Base-by-base conservation (phyloP, 768 basidiomycete species). In the Rickenella mellea region DNA sequence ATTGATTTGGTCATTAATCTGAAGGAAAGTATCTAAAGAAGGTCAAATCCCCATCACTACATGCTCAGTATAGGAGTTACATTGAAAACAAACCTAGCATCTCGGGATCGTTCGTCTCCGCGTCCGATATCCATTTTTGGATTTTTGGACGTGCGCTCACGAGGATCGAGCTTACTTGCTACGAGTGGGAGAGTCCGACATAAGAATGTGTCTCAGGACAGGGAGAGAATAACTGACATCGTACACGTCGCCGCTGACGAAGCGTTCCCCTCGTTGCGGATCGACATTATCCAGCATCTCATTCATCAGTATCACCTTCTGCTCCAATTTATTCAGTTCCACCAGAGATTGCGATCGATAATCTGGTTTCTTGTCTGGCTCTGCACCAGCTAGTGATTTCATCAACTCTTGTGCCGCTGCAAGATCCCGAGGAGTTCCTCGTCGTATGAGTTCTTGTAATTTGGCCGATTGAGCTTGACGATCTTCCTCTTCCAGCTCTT, bases 1-100 rank as follows among this genome's bases (percentile, higher is more conserved):
- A 64, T 99, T 99, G 62, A 99, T 92, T 54, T 96, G 87, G 61
- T 99, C 96, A 60, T 99, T 99, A 47, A 93, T 93, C 59, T 98
- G 79, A 14, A 99, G 68, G 59, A 96, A 84, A 2, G 90, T 90
- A 47, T 93, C 93, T 91, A 53, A 2, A 15, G 19, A n/a, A 11
- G 8, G n/a, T 43, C 25, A 32, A 14, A 8, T 19, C 14, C 19
- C 24, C 12, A 6, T 10, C 29, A 15, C 10, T 15, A 30, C 10
- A 14, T 11, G 15, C 3, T 36, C 47, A 11, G n/a, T n/a, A n/a
- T 15, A 25, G 5, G 3, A 24, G 9, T 6, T 37, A 14, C 7
- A 32, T 29, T 10, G 26, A 19, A 12, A 12, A 62, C 74, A 46
- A 53, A 92, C 90, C 86, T 50, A 97, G 75, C 25, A 89, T 86